Percentiles rank a stretch among this genome's conserved stretches.
phyloP scores from a whole-genome alignment of 2,329 filamentous ascomycete species.

The Bipolaris bicolor region DNA sequence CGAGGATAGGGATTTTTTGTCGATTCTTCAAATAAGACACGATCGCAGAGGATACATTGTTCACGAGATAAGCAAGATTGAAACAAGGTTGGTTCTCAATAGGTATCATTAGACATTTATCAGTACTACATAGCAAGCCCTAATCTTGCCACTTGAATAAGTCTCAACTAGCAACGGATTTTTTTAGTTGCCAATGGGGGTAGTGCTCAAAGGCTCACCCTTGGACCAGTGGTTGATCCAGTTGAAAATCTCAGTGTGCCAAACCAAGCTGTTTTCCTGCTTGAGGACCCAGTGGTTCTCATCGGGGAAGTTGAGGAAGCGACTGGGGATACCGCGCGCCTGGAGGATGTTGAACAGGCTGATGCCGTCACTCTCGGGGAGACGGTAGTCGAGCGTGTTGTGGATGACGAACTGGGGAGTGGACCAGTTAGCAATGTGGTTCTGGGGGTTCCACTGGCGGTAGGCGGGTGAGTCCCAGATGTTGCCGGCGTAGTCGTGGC shows the following conservation, averaged over 20 bases:
- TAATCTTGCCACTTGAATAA: not conserved
- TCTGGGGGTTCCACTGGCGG: constrained; percentile 63
- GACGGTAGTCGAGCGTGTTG: constrained; percentile 85
- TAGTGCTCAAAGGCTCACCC: constrained; percentile 37
- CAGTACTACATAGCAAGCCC: constrained; percentile 1
- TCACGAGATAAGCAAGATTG: not conserved
- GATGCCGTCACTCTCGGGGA: constrained; percentile 84
- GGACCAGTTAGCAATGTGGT: constrained; percentile 70
- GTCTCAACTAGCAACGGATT: not conserved
- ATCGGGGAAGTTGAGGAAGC: constrained; percentile 80
- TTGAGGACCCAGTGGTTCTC: constrained; percentile 85
- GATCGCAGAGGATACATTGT: not conserved
- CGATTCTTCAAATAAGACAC: too few relatives aligned
- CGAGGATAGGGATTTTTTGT: too few relatives aligned
- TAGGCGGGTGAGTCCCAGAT: constrained; percentile 52
- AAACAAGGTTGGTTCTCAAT: not conserved
- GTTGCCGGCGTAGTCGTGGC: constrained; percentile 52
- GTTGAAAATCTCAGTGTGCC: constrained; percentile 68
- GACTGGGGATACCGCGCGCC: constrained; percentile 74
- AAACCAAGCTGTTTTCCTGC: constrained; percentile 88
- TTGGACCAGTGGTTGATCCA: constrained; percentile 49
- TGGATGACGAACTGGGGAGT: constrained; percentile 92
- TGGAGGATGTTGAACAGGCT: constrained; percentile 87
- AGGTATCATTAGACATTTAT: constrained; percentile 12
- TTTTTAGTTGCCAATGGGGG: constrained; percentile 38